Conservation (phyloP, 108 stramenopile genomes). For the Tribonema minus region DNA sequence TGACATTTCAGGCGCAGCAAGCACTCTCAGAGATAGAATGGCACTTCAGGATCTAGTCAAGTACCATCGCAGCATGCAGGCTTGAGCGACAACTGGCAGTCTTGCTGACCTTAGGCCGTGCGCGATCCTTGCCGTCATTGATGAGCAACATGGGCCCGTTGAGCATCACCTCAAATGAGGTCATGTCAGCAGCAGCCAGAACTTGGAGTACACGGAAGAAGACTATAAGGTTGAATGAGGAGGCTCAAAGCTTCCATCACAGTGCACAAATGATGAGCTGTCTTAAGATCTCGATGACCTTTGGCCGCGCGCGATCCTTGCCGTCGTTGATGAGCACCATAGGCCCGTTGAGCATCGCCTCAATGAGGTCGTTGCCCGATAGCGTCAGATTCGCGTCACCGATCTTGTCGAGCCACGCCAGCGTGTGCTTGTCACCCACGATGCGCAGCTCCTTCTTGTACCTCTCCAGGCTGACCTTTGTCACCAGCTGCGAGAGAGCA, state of each 20-base stretch:
- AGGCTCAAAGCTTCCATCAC: too few species aligned
- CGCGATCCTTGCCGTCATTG: slow-evolving; percentile 13
- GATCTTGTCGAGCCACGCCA: slow-evolving; percentile 23
- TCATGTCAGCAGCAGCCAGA: background rate
- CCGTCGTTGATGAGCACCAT: slow-evolving; percentile 36
- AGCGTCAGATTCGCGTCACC: background rate
- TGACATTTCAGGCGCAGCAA: background rate
- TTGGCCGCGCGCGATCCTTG: background rate
- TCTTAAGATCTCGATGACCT: slow-evolving; percentile 18
- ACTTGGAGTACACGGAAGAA: too few species aligned
- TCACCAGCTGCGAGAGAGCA: slow-evolving; percentile 5
- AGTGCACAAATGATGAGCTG: too few species aligned
- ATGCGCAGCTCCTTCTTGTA: slow-evolving; percentile 10
- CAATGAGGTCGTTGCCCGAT: slow-evolving; percentile 22
- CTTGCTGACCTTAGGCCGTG: slow-evolving; percentile 1
- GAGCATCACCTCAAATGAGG: slow-evolving; percentile 2
- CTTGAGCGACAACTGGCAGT: too few species aligned
- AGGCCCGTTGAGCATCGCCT: slow-evolving; percentile 32
- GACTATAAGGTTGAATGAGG: too few species aligned
- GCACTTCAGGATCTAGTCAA: too few species aligned
- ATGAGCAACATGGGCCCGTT: slow-evolving; percentile 24
- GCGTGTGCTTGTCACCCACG: slow-evolving; percentile 15
- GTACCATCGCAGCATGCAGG: too few species aligned
- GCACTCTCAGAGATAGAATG: too few species aligned
- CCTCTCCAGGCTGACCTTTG: slow-evolving; percentile 15